A percentile compares a stretch with the other conserved stretches of the same genome.
Evolutionary conservation across 139 green algal species (phyloP).

Genomic region (Tetradesmus obliquus): DNA sequence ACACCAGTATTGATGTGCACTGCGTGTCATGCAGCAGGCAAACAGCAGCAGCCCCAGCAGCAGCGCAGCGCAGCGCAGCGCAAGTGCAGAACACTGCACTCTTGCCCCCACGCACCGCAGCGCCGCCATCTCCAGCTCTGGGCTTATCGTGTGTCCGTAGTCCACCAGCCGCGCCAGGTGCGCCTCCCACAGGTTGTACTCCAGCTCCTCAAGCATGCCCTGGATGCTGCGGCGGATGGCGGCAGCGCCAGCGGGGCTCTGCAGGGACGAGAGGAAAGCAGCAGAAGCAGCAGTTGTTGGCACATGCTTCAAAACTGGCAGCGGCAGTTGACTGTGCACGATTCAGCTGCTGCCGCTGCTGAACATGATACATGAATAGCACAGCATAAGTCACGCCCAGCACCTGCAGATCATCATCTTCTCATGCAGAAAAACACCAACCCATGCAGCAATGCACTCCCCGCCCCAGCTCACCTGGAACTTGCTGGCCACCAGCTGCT

Average conservation of each 20-base stretch:
- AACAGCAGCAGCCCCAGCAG: not conserved
- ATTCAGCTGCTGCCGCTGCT: too few species aligned
- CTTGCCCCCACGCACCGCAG: conserved; percentile 27
- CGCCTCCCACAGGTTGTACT: conserved; percentile 69
- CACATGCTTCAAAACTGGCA: not conserved
- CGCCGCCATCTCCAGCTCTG: conserved; percentile 68
- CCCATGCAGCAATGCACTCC: not conserved
- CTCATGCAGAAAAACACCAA: too few species aligned
- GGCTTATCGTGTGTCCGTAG: conserved; percentile 67
- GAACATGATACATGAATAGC: too few species aligned
- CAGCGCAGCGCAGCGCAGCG: not conserved
- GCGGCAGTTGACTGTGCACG: not conserved
- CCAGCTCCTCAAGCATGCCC: conserved; percentile 72
- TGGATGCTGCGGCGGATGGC: conserved; percentile 61
- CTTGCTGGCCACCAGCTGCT: conserved; percentile 47
- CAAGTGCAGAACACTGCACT: not conserved
- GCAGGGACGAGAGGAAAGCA: not conserved
- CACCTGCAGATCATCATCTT: too few species aligned
- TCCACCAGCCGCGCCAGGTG: conserved; percentile 64
- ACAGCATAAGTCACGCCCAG: too few species aligned
- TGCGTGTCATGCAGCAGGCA: too few species aligned
- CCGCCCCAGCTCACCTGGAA: conserved; percentile 53
- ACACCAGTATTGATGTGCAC: too few species aligned
- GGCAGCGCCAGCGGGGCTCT: conserved; percentile 37
- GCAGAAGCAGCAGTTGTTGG: not conserved